These are phyloP conservation scores for Hypomyces rosellus DNA, from an alignment of 2,329 filamentous ascomycete species.

Conservation along the genomic window DNA sequence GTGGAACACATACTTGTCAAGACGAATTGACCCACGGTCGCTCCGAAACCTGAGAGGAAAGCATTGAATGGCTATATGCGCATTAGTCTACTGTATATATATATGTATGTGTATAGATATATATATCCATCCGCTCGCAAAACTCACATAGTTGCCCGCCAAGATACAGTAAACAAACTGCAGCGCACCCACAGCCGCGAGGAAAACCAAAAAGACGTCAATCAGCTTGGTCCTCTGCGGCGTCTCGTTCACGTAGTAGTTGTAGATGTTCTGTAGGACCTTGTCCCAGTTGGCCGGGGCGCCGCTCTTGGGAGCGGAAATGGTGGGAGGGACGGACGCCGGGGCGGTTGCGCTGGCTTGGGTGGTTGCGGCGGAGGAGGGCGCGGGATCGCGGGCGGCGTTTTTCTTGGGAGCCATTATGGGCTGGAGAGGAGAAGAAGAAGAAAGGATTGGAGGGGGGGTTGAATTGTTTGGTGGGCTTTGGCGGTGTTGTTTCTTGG, in stretches of 20 bases:
- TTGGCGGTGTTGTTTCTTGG: neutral
- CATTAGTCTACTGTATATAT: neutral
- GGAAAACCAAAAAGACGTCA: conserved; percentile 83
- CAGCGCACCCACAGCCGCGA: conserved; percentile 76
- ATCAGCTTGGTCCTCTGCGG: conserved; percentile 88
- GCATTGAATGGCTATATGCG: conserved; percentile 83
- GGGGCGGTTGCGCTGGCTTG: conserved; percentile 24
- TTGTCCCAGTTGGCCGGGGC: conserved; percentile 40
- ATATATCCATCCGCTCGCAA: neutral
- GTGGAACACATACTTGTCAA: conserved; percentile 64
- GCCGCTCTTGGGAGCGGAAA: conserved; percentile 1
- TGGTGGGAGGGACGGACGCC: conserved; percentile 18
- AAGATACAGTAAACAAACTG: conserved; percentile 92
- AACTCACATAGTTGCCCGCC: conserved; percentile 86
- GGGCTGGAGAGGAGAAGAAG: neutral
- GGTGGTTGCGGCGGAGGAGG: conserved; percentile 27
- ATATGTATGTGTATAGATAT: neutral
- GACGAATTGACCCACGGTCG: conserved; percentile 95
- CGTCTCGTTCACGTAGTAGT: conserved; percentile 73
- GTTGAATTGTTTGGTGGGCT: neutral
- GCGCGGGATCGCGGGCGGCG: conserved; percentile 24
- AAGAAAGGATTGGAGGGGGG: neutral
- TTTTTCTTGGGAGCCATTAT: conserved; percentile 49
- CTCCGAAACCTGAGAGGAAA: conserved; percentile 90
- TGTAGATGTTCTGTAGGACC: conserved; percentile 64